Evolutionary conservation across 129 eudicot species (phyloP).

Genomic region (Pseudognaphalium luteoalbum): DNA sequence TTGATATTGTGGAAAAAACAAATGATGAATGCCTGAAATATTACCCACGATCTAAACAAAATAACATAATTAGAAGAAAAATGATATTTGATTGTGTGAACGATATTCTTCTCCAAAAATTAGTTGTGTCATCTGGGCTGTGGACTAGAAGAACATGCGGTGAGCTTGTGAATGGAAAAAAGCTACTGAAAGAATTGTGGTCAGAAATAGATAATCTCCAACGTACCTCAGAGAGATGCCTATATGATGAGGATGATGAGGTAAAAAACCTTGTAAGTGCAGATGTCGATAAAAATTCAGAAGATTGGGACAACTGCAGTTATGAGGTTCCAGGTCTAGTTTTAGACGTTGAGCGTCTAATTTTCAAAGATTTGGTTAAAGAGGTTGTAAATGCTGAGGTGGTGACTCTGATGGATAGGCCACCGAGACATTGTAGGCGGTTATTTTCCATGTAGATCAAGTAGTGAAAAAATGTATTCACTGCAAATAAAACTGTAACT

Average conservation of each 20-base stretch:
- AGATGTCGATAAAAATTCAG: slow-evolving; percentile 52
- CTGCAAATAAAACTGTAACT: slow-evolving; percentile 25
- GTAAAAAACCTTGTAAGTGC: slow-evolving; percentile 45
- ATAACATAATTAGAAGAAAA: slow-evolving; percentile 49
- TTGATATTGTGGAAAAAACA: slow-evolving; percentile 62
- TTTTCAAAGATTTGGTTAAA: slow-evolving; percentile 76
- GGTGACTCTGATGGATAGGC: slow-evolving; percentile 27
- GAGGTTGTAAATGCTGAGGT: slow-evolving; percentile 59
- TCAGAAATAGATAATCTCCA: slow-evolving; percentile 58
- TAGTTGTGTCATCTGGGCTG: slow-evolving; percentile 28
- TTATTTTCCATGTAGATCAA: slow-evolving; percentile 42
- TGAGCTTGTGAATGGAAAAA: slow-evolving; percentile 37
- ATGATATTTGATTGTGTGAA: slow-evolving; percentile 72
- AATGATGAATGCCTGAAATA: slow-evolving; percentile 21
- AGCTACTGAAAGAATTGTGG: slow-evolving; percentile 53
- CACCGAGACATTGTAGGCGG: slow-evolving; percentile 38
- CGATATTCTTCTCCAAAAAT: slow-evolving; percentile 59
- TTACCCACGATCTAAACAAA: slow-evolving; percentile 25
- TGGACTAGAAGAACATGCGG: slow-evolving; percentile 26
- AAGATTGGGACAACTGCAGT: slow-evolving; percentile 47
- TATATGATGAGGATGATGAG: slow-evolving; percentile 55
- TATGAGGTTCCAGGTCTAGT: slow-evolving; percentile 65
- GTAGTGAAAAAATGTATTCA: slow-evolving; percentile 23
- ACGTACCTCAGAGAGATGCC: slow-evolving; percentile 32
- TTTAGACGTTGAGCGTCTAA: slow-evolving; percentile 76